Base-by-base conservation (phyloP, 1,139 yeast species). In the Yamadazyma pseudoaaseri region DNA sequence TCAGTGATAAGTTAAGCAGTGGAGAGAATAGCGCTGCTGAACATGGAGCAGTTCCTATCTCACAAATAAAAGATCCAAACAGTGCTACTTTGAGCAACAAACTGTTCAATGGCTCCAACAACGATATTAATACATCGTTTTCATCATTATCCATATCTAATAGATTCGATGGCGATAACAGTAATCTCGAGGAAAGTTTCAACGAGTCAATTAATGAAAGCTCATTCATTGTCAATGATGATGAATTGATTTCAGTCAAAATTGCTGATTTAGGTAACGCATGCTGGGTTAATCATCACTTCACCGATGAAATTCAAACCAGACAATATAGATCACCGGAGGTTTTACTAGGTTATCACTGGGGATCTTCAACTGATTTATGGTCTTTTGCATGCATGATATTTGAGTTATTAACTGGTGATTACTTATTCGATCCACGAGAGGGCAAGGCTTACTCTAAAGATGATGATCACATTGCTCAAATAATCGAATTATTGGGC, bases 181-280 rank as follows among this genome's bases (percentile, higher is more conserved):
- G 39, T 11, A 41, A 44, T 12, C 37, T 42, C 24, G 52, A 52
- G 18, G 45, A 55, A 5, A 51, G 51, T 18, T 51, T 51, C 16
- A 56, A 51, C 25, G 44, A 39, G 10, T 36, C 45, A 5, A 33
- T 39, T 6, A 37, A 38, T 26, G 49, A 46, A 9, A 28, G 33
- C 15, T 45, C 50, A 6, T 40, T 39, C 31, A 31, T 65, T 9
- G 60, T 67, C 39, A 68, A 69, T 48, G 75, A 69, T 38, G 72
- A 67, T 36, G 76, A 69, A 43, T 46, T 69, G 32, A 70, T 70
- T 11, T 67, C 73, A 1, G 75, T 70, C 8, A 70, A 70, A 38
- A 70, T 70, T 27, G 76, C 76, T 12, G 76, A 70, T 46, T 60
- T 70, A 48, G 76, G 76, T 15, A 70, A 70, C 44, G 75, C 76